phyloP scores from a whole-genome alignment of 2,329 filamentous ascomycete genomes.

The Ambrosiella cleistominuta region DNA sequence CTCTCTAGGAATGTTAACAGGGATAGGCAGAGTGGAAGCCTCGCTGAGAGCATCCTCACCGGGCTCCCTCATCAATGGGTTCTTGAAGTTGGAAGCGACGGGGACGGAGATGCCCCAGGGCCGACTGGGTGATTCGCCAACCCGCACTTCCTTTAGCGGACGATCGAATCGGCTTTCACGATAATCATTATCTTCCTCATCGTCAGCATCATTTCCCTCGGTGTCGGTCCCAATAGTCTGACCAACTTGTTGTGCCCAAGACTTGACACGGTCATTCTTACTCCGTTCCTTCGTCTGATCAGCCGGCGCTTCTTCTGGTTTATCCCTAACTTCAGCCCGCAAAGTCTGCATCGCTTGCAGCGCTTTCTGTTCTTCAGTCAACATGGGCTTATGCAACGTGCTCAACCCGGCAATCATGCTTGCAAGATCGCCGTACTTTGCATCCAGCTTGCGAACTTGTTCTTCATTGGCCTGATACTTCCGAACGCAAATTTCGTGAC shows the following conservation, averaged over 20 bases:
- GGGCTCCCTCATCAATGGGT: not conserved
- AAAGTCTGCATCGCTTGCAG: not conserved
- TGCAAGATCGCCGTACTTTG: constrained; percentile 81
- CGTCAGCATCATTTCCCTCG: constrained; percentile 16
- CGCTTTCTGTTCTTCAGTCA: constrained; percentile 37
- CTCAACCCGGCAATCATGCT: constrained; percentile 90
- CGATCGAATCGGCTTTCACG: constrained; percentile 66
- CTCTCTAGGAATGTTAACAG: constrained; percentile 35
- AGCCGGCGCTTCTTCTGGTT: constrained; percentile 25
- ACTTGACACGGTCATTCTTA: constrained; percentile 53
- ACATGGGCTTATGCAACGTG: constrained; percentile 71
- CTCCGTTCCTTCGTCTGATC: not conserved
- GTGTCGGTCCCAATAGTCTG: constrained; percentile 24
- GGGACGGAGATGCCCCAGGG: constrained; percentile 87
- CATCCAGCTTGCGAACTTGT: constrained; percentile 73
- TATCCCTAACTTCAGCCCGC: constrained; percentile 26
- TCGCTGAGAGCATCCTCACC: not conserved
- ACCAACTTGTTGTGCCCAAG: constrained; percentile 68
- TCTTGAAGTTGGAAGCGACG: constrained; percentile 18
- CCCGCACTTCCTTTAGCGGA: constrained; percentile 70
- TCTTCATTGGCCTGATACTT: constrained; percentile 76
- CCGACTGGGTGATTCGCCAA: constrained; percentile 81
- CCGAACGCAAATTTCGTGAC: constrained; percentile 80
- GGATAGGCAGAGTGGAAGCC: constrained; percentile 4
- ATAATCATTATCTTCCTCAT: constrained; percentile 34